phyloP scores from a whole-genome alignment of 257 asterid species.

The Scutellaria minor region DNA sequence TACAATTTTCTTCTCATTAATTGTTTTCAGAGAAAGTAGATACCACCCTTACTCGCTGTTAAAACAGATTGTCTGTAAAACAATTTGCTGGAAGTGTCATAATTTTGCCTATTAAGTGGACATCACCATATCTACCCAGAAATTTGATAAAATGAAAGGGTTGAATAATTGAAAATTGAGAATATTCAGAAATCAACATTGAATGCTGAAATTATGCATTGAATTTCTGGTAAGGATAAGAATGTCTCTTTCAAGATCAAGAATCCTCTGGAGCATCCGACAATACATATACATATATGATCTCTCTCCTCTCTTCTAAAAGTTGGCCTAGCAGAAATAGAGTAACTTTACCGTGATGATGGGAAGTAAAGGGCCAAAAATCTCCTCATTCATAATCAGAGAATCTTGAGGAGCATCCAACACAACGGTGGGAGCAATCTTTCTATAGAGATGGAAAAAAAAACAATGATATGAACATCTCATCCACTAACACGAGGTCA shows the following conservation, averaged over 20 bases:
- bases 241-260: too few species aligned
- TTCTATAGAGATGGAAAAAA: slow-evolving; percentile 48
- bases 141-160: slow-evolving; percentile 55
- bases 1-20: neutral
- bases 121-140: slow-evolving; percentile 39
- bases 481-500: slow-evolving; percentile 16
- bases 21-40: neutral
- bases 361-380: slow-evolving; percentile 91
- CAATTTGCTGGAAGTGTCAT: neutral
- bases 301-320: too few species aligned
- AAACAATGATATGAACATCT: slow-evolving; percentile 1
- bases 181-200: too few species aligned
- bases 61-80: neutral
- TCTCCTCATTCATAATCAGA: slow-evolving; percentile 81
- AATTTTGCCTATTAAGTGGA: neutral
- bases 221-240: too few species aligned
- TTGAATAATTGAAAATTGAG: too few species aligned
- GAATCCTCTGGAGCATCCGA: slow-evolving; percentile 44
- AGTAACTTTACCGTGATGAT: slow-evolving; percentile 64
- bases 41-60: neutral
- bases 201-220: too few species aligned
- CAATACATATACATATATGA: slow-evolving; percentile 51
- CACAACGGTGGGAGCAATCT: slow-evolving; percentile 79
- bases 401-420: slow-evolving; percentile 81
- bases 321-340: slow-evolving; percentile 17